phyloP scores from a whole-genome alignment of 2,329 filamentous ascomycete genomes.

The Fusarium sp. region DNA sequence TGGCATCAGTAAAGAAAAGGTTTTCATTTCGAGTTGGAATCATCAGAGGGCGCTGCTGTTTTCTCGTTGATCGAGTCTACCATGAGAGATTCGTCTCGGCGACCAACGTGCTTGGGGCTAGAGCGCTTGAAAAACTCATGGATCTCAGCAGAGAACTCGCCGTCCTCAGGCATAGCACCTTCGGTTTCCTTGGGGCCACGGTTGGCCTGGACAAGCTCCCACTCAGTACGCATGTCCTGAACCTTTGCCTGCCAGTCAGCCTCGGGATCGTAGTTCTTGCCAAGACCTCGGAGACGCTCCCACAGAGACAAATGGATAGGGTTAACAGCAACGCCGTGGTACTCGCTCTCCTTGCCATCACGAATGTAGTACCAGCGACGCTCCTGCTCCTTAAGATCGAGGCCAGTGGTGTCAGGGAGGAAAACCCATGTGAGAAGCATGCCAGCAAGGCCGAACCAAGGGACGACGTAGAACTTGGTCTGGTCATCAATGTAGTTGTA shows the following conservation, averaged over 20 bases:
- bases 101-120: constrained; percentile 46
- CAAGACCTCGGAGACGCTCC: constrained; percentile 82
- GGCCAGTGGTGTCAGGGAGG: constrained; percentile 95
- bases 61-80: constrained; percentile 48
- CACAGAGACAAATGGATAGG: constrained; percentile 87
- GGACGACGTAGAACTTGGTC: constrained; percentile 90
- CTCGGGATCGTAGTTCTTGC: constrained; percentile 85
- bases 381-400: constrained; percentile 97
- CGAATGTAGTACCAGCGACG: constrained; percentile 91
- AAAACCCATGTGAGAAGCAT: constrained; percentile 85
- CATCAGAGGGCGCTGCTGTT: constrained; percentile 29
- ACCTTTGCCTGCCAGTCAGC: constrained; percentile 87
- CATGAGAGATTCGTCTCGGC: constrained; percentile 39
- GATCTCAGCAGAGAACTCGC: constrained; percentile 65
- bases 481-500: constrained; percentile 94
- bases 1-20: background rate
- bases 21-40: constrained; percentile 32
- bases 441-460: constrained; percentile 92
- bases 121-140: constrained; percentile 65
- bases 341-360: constrained; percentile 79
- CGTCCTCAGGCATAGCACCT: constrained; percentile 56
- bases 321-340: constrained; percentile 94
- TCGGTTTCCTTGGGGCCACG: constrained; percentile 62
- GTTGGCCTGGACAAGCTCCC: constrained; percentile 63
- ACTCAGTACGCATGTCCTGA: constrained; percentile 78